Percentiles rank a stretch among this genome's conserved stretches.
Evolutionary conservation across 371 early-diverging fungal genomes (phyloP).

Genomic region (Mortierella sp.): DNA sequence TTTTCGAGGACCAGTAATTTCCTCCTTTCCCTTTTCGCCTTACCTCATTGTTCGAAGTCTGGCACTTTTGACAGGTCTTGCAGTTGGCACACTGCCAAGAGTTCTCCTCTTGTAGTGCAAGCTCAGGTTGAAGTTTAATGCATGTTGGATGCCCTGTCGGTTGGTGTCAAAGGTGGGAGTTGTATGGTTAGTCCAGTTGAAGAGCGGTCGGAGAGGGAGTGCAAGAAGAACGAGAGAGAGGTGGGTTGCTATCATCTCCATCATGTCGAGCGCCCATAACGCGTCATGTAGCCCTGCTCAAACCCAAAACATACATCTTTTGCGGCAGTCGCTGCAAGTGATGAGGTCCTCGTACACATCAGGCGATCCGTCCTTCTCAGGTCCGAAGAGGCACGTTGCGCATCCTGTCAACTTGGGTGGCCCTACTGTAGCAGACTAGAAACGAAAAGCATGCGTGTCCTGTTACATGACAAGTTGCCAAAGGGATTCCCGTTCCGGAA

Average conservation of each 20-base stretch:
- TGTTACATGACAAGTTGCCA: not conserved
- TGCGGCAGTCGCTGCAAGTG: slow-evolving; percentile 42
- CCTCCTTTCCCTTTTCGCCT: too few relatives aligned
- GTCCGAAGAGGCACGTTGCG: slow-evolving; percentile 46
- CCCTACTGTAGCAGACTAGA: slow-evolving; percentile 25
- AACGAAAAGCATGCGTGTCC: not conserved
- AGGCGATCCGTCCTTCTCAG: slow-evolving; percentile 52
- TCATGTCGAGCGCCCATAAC: too few relatives aligned
- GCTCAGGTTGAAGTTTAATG: slow-evolving; percentile 28
- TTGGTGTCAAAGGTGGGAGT: too few relatives aligned
- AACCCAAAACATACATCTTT: slow-evolving; percentile 39
- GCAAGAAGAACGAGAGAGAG: too few relatives aligned
- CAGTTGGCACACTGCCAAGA: slow-evolving; percentile 46
- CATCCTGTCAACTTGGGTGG: slow-evolving; percentile 33
- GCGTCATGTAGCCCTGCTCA: slow-evolving; percentile 8
- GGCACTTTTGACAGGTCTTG: slow-evolving; percentile 50
- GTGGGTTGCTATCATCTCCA: too few relatives aligned
- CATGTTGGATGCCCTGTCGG: slow-evolving; percentile 45
- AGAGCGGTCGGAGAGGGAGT: too few relatives aligned
- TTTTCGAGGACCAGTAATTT: too few relatives aligned
- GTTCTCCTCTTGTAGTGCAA: slow-evolving; percentile 29
- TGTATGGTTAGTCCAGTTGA: too few relatives aligned
- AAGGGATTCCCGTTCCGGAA: not conserved
- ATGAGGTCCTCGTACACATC: slow-evolving; percentile 53
- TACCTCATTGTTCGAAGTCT: slow-evolving; percentile 34